Evolutionary conservation across 305 asterid genomes (phyloP).

Genomic region (Lippia alba): DNA sequence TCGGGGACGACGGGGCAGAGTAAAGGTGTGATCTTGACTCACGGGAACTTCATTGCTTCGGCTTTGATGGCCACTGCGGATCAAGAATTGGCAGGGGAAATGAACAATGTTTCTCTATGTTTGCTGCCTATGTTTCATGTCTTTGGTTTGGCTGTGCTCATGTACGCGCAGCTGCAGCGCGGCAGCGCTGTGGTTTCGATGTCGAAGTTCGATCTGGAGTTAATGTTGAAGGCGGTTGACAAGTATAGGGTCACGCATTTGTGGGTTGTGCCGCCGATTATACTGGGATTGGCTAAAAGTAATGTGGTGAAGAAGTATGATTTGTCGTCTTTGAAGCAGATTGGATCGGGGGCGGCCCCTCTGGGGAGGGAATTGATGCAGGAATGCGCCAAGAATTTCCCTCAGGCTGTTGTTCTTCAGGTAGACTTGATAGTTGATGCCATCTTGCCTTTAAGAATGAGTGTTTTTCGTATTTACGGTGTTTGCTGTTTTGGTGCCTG

Average conservation of each 20-base stretch:
- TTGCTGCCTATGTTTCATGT: conserved; percentile 97
- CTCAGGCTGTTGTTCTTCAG: conserved; percentile 73
- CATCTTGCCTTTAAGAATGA: too few species aligned
- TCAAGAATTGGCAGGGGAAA: conserved; percentile 66
- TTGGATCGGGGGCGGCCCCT: conserved; percentile 98
- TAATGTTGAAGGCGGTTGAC: conserved; percentile 66
- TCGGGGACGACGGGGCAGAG: conserved; percentile 93
- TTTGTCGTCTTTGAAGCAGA: conserved; percentile 66
- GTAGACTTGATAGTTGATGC: conserved; percentile 40
- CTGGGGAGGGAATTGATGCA: conserved; percentile 76
- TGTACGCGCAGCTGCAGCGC: conserved; percentile 85
- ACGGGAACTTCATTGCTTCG: conserved; percentile 76
- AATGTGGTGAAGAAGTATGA: conserved; percentile 59
- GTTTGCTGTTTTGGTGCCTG: too few species aligned
- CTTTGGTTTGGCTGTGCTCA: conserved; percentile 77
- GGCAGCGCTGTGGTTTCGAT: conserved; percentile 75
- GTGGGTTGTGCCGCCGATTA: conserved; percentile 90
- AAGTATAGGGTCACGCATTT: conserved; percentile 66
- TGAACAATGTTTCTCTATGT: conserved; percentile 58
- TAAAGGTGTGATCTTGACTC: conserved; percentile 85
- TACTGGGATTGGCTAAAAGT: conserved; percentile 77
- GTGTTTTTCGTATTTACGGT: too few species aligned
- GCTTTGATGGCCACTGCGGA: conserved; percentile 68
- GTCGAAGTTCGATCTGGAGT: conserved; percentile 72
- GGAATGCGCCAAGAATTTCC: conserved; percentile 73